Evolutionary conservation across 225 moss, liverwort and hornwort genomes (phyloP).

Genomic region (Marchantia polymorpha): DNA sequence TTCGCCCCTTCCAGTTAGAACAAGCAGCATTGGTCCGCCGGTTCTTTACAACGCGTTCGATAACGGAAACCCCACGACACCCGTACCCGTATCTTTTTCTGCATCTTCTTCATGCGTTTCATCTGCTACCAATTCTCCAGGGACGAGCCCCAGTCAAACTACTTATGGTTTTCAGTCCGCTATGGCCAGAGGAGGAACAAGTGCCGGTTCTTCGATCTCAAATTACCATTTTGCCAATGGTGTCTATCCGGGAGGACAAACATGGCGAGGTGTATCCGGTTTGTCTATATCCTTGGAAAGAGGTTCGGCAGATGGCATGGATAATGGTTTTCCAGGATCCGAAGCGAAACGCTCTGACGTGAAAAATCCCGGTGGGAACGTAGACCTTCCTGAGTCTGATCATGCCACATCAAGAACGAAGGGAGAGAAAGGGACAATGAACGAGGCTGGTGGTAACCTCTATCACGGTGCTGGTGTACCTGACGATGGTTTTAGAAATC

Average conservation of each 20-base stretch:
- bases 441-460: no score
- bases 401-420: slow-evolving; percentile 21
- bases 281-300: slow-evolving; percentile 42
- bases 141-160: slow-evolving; percentile 45
- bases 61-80: background rate
- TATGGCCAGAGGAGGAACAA: slow-evolving; percentile 26
- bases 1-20: slow-evolving; percentile 34
- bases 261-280: slow-evolving; percentile 32
- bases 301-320: background rate
- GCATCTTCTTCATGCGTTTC: slow-evolving; percentile 45
- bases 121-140: slow-evolving; percentile 43
- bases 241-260: slow-evolving; percentile 34
- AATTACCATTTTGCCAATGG: slow-evolving; percentile 32
- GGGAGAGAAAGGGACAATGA: slow-evolving; percentile 25
- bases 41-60: slow-evolving; percentile 9
- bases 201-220: slow-evolving; percentile 25
- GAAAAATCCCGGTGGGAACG: slow-evolving; percentile 22
- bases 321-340: slow-evolving; percentile 25
- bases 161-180: slow-evolving; percentile 40
- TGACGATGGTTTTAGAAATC: slow-evolving; percentile 27
- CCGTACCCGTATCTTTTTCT: slow-evolving; percentile 29
- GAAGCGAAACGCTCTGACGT: slow-evolving; percentile 26
- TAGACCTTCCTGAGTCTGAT: slow-evolving; percentile 11
- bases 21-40: slow-evolving; percentile 22
- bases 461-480: slow-evolving; percentile 8